Evolutionary conservation across 768 basidiomycete species (phyloP), one percentile per base, ranked within the genome.

Genomic region (Trametopsis cervina): DNA sequence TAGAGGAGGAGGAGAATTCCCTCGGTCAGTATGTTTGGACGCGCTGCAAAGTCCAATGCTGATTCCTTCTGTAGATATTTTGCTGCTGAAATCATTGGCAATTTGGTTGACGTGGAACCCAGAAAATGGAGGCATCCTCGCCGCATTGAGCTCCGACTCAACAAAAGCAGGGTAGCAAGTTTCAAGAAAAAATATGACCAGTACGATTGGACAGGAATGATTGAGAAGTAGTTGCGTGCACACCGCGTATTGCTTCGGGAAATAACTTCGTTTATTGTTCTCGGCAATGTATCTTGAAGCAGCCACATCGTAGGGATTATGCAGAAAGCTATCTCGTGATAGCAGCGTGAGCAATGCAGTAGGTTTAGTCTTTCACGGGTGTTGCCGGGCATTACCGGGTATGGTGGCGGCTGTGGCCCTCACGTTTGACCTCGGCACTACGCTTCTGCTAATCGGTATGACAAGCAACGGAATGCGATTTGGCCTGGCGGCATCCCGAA

Each of bases 61-160:
- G n/a, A 46, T 23, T 11, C 5, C 9, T 35, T 39, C 21, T 45
- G 17, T 54, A 95, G 93, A 51, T 96, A 89, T 63, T 99, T 99
- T 63, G 94, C 92, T 0, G 83, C 79, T 15, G 95, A 99, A 65
- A 95, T 97, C 56, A 83, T 98, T 53, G 95, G 95, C 6, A 92
- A 90, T 57, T 62, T 96, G 47, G 69, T 99, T 42, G 92, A 91
- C 11, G 60, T 96, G 33, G 92, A 95, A 60, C 81, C 94, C 1
- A 70, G 90, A 47, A 74, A 74, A 55, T 99, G 95, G 95, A 69
- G 86, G 45, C 75, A 82, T 55, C 93, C 95, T 2, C 76, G 77
- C 56, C 74, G 76, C 53, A 67, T 92, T 40, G 92, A 95, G 57
- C 75, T 75, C 33, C 68, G 76, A 41, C 72, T 75, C 52, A 85